These are phyloP conservation scores for Plantago ovata DNA, from an alignment of 257 asterid species.

Conservation along the genomic window DNA sequence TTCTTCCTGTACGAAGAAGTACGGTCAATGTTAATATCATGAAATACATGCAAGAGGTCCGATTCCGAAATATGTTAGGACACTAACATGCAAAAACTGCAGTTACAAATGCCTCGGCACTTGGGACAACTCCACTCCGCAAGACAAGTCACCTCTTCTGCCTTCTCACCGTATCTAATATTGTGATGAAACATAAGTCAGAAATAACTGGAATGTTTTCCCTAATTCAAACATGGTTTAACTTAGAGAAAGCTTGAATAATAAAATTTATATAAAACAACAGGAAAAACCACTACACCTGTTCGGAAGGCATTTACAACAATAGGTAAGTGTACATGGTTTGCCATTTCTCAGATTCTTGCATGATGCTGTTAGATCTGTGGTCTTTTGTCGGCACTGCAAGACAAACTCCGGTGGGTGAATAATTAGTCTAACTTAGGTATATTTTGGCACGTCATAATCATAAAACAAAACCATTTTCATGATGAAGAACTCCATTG, in stretches of 20 bases:
- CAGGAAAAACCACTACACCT: too few relatives aligned
- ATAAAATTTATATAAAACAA: not conserved
- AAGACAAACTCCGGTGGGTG: slow-evolving; percentile 24
- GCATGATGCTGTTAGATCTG: slow-evolving; percentile 50
- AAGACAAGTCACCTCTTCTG: slow-evolving; percentile 36
- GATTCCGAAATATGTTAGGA: slow-evolving; percentile 8
- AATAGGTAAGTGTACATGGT: slow-evolving; percentile 49
- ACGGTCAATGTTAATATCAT: slow-evolving; percentile 2
- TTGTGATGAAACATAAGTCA: slow-evolving; percentile 2
- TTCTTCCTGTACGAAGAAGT: slow-evolving; percentile 35
- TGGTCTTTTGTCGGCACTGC: slow-evolving; percentile 81
- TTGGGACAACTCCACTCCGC: slow-evolving; percentile 76
- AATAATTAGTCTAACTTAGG: slow-evolving; percentile 1
- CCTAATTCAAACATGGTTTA: not conserved
- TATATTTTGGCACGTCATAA: not conserved
- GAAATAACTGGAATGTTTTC: not conserved
- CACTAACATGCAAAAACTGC: slow-evolving; percentile 74
- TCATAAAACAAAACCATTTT: too few relatives aligned
- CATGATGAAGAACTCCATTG: too few relatives aligned
- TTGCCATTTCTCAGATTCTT: slow-evolving; percentile 33
- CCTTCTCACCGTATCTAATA: slow-evolving; percentile 75
- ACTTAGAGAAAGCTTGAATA: not conserved
- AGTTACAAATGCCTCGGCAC: slow-evolving; percentile 82
- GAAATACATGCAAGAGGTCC: slow-evolving; percentile 14
- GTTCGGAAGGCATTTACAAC: slow-evolving; percentile 73